These are phyloP conservation scores for Calonectria pauciramosa DNA, from an alignment of 2,329 filamentous ascomycete species.

Conservation along the genomic window DNA sequence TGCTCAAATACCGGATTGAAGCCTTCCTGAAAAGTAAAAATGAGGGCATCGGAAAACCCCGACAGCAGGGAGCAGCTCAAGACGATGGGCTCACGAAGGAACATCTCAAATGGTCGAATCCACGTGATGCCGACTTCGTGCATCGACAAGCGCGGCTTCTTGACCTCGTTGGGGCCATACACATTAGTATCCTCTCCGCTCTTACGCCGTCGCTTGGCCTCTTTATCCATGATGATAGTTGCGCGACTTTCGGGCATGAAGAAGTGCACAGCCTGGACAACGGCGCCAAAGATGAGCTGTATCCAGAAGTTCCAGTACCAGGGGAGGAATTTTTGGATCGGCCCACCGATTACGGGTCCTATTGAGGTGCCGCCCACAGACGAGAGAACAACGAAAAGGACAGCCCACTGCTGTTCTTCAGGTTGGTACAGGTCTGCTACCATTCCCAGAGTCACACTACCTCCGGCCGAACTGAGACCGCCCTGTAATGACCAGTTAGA, in stretches of 20 bases:
- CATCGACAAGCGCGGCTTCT: slow-evolving; percentile 73
- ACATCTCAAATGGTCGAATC: slow-evolving; percentile 77
- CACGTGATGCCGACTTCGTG: slow-evolving; percentile 68
- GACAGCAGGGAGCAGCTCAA: slow-evolving; percentile 70
- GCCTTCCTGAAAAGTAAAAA: background rate
- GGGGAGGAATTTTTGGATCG: slow-evolving; percentile 72
- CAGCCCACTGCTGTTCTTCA: background rate
- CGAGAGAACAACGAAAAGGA: background rate
- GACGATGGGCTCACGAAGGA: slow-evolving; percentile 80
- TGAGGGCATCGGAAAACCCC: background rate
- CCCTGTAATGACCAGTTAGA: background rate
- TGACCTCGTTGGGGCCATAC: slow-evolving; percentile 64
- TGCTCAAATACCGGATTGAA: background rate
- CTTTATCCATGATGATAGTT: background rate
- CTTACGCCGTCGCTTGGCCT: background rate
- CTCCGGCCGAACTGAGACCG: background rate
- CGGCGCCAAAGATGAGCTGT: slow-evolving; percentile 81
- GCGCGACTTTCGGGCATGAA: background rate
- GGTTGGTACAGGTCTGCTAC: background rate
- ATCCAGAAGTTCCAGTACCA: slow-evolving; percentile 82
- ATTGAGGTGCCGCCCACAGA: background rate
- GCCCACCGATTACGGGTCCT: slow-evolving; percentile 72
- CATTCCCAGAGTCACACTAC: background rate
- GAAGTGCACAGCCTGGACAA: slow-evolving; percentile 55
- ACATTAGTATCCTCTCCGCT: background rate